Conservation (phyloP, 164 flowering plant species). For the Nelumbo lutea region DNA sequence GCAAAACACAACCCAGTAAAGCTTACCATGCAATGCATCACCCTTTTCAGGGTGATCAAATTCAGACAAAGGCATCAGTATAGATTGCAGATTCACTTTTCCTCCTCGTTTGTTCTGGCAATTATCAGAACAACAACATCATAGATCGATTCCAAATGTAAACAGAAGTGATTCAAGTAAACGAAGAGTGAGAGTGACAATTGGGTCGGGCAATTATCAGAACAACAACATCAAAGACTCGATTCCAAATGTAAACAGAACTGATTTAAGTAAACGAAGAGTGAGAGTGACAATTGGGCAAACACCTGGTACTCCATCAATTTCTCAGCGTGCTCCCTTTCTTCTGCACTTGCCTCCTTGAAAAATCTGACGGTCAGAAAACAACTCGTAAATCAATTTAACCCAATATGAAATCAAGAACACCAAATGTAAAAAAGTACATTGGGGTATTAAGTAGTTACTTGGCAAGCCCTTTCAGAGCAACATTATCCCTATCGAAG, state of each 20-base stretch:
- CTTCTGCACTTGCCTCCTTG: constrained; percentile 86
- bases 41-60: constrained; percentile 85
- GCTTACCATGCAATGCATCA: constrained; percentile 79
- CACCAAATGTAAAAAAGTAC: neutral
- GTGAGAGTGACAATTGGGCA: constrained; percentile 23
- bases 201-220: constrained; percentile 47
- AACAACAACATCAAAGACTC: constrained; percentile 3
- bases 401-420: neutral
- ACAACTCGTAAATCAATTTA: neutral
- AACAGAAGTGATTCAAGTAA: no score
- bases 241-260: no score
- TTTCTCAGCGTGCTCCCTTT: constrained; percentile 86
- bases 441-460: constrained; percentile 14
- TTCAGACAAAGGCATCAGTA: constrained; percentile 66
- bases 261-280: no score
- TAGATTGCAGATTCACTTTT: constrained; percentile 67
- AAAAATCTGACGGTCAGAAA: constrained; percentile 50
- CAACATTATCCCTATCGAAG: constrained; percentile 93
- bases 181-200: no score
- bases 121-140: neutral
- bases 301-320: constrained; percentile 94
- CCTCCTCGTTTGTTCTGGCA: constrained; percentile 87
- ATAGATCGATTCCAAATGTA: neutral
- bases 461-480: constrained; percentile 91
- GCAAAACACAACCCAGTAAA: neutral